Conservation (phyloP, 2,329 filamentous ascomycete genomes). For the Diaporthe australafricana region DNA sequence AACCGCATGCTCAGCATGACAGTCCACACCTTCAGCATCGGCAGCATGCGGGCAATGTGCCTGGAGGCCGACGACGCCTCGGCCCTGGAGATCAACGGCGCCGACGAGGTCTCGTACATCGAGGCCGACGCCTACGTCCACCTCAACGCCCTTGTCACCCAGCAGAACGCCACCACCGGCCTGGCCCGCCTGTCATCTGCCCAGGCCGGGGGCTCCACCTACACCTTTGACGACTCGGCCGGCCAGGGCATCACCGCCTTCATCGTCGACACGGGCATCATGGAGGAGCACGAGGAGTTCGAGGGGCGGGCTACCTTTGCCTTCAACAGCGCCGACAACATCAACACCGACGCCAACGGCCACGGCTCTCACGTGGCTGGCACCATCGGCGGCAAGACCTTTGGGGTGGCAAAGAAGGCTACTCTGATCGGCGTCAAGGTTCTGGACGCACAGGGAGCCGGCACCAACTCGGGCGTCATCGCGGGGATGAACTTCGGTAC, state of each 20-base stretch:
- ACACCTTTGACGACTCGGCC: conserved; percentile 64
- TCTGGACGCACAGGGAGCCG: conserved; percentile 61
- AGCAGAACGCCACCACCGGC: conserved; percentile 65
- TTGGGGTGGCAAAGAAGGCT: conserved; percentile 71
- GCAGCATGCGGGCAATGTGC: conserved; percentile 64
- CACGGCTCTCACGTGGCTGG: conserved; percentile 75
- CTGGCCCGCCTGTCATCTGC: conserved; percentile 65
- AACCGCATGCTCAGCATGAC: conserved; percentile 61
- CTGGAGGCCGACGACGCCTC: conserved; percentile 48
- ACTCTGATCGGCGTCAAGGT: conserved; percentile 71
- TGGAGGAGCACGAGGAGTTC: conserved; percentile 65
- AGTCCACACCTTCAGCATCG: conserved; percentile 60
- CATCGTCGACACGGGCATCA: conserved; percentile 75
- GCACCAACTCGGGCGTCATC: conserved; percentile 64
- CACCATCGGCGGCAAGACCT: conserved; percentile 70
- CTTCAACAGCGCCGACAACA: conserved; percentile 62
- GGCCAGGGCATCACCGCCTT: conserved; percentile 70
- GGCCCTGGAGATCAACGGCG: conserved; percentile 57
- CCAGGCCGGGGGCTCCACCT: conserved; percentile 48
- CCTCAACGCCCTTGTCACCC: conserved; percentile 56
- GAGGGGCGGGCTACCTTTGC: conserved; percentile 65
- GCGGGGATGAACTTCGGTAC: conserved; percentile 67
- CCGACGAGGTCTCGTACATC: conserved; percentile 55
- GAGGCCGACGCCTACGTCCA: conserved; percentile 61
- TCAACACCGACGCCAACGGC: conserved; percentile 68